Base-by-base conservation (phyloP, 1,139 yeast genomes). In the Meyerozyma athensensis region DNA sequence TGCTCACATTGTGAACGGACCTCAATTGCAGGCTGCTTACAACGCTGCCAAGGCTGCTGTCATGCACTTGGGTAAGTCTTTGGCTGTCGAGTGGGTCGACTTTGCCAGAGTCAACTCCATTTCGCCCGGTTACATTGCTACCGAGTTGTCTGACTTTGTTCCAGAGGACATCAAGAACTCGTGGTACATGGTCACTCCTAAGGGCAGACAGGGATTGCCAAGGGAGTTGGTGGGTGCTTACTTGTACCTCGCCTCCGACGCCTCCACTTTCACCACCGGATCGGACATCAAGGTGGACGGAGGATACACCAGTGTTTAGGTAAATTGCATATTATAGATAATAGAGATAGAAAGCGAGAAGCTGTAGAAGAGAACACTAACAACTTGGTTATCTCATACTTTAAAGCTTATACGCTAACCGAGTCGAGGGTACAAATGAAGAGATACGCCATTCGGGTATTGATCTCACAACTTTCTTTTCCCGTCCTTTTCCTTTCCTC, bases 1-100 rank as follows among this genome's bases (percentile, higher is more conserved):
- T 26, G 84, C 77, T 32, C 74, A 75, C 52, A 77, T 79, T 50
- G 84, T 76, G 48, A 79, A 79, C 58, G 77, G 76, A 53, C 85
- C 85, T 35, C 80, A 79, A 56, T 76, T 76, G 37, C 84, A 79
- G 58, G 68, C 77, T 39, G 74, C 74, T 18, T 76, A 75, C 65
- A 77, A 77, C 52, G 80, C 76, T 32, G 73, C 63, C 38, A 59
- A 59, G 51, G 63, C 63, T 28, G 63, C 54, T 41, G 62, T 57
- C 13, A 47, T 57, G 37, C 63, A 58, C 44, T 52, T 59, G 46
- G 60, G 59, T 40, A 58, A 53, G 46, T 58, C 62, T 12, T 50
- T 59, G 41, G 63, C 63, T 26, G 50, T 57, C 19, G 63, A 59
- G 46, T 59, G 62, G 63, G 62, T 61, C 36, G 45, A 53, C 33